A percentile compares a stretch with the other conserved stretches of the same genome.
Evolutionary conservation across 805 yeast species (phyloP).

Genomic region (Wickerhamia fluorescens): DNA sequence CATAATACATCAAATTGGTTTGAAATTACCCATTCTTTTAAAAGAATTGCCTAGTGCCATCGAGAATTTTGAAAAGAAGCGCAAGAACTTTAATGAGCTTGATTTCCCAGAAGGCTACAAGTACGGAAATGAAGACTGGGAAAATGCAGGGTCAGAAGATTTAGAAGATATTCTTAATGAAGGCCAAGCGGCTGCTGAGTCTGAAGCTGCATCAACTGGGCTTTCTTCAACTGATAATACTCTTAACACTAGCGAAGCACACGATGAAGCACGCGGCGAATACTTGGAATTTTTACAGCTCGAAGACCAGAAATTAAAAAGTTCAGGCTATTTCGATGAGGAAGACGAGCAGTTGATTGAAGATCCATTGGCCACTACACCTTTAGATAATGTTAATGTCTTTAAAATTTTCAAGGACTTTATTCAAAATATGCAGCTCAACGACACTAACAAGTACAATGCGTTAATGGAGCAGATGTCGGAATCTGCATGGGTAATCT

Average conservation of each 20-base stretch:
- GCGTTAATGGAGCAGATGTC: slow-evolving; percentile 34
- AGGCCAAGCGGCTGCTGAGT: slow-evolving; percentile 18
- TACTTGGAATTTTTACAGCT: slow-evolving; percentile 42
- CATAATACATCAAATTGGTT: slow-evolving; percentile 34
- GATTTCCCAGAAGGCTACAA: slow-evolving; percentile 13
- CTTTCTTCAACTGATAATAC: slow-evolving; percentile 15
- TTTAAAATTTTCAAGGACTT: slow-evolving; percentile 58
- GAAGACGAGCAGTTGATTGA: slow-evolving; percentile 12
- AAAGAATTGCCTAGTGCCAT: slow-evolving; percentile 68
- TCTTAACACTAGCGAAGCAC: slow-evolving; percentile 9
- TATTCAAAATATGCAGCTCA: slow-evolving; percentile 40
- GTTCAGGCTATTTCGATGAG: slow-evolving; percentile 18
- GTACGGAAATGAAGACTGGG: slow-evolving; percentile 14
- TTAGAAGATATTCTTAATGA: slow-evolving; percentile 10
- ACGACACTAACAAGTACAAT: slow-evolving; percentile 42
- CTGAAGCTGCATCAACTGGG: slow-evolving; percentile 4
- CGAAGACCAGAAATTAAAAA: slow-evolving; percentile 33
- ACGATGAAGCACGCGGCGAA: slow-evolving; percentile 23
- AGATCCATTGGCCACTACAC: slow-evolving; percentile 37
- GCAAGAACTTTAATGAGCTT: slow-evolving; percentile 43
- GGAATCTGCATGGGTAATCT: slow-evolving; percentile 7
- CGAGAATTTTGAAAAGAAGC: slow-evolving; percentile 52
- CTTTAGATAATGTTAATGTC: slow-evolving; percentile 71
- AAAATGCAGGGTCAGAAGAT: slow-evolving; percentile 12
- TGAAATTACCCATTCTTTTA: slow-evolving; percentile 44